Base-by-base conservation (phyloP, 2,329 filamentous ascomycete genomes). In the Fusarium sp. region DNA sequence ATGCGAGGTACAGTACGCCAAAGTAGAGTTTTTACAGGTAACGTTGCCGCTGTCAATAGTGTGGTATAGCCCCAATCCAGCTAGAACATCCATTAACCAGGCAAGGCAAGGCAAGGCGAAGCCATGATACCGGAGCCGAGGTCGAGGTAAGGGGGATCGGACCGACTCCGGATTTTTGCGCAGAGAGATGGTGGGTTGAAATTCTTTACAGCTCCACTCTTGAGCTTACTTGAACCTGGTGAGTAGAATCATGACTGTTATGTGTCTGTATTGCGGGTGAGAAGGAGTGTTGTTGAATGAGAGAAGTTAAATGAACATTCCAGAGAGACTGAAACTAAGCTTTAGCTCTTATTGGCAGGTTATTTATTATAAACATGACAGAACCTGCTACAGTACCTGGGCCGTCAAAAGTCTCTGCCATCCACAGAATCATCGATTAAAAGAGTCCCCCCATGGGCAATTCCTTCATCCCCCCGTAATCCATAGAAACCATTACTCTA, bases 131-230 rank as follows among this genome's bases (percentile, higher is more conserved):
- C 45, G 28, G 57, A 40, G 38, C 59, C 59, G 60, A 63, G 60
- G 61, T 46, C 31, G 31, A 45, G 37, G 52, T 51, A 50, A 57
- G 51, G 60, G 60, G 45, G 62, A 65, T 65, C 62, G 62, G 62
- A 47, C 62, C 62, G 62, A 65, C 62, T 65, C 62, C 62, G 49
- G 62, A 60, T 65, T 65, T 64, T 63, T 58, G 36, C 40, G 15
- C 20, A 65, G 36, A 46, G 36, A 46, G 28, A 41, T 58, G 61
- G 59, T 58, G 62, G 62, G 53, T 45, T 64, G 51, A 64, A 65
- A 65, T 60, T 34, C 60, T 65, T 52, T 60, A 42, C 62, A 30
- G 62, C 59, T 60, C 62, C 62, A 65, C 62, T 47, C 28, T 65
- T 60, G 54, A 65, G 62, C 60, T 65, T 65, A 52, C 45, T 47